Evolutionary conservation across 345 rosid species (phyloP).

Genomic region (Rubroshorea leprosula): DNA sequence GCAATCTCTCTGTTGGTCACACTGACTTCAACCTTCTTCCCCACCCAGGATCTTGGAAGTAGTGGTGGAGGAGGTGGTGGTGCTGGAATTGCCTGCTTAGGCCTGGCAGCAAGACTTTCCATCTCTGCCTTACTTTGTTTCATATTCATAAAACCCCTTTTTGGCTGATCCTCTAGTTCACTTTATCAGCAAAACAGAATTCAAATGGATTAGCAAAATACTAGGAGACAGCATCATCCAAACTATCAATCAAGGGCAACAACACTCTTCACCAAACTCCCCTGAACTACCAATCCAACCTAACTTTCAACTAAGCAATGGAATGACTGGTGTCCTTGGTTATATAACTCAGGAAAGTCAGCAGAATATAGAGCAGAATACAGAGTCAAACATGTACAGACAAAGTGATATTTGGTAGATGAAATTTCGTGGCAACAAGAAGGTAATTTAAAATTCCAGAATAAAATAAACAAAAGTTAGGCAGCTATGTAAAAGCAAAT

Average conservation of each 20-base stretch:
- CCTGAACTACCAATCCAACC: background rate
- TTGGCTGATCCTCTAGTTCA: constrained; percentile 3
- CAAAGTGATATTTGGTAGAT: background rate
- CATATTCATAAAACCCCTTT: constrained; percentile 20
- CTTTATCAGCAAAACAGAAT: background rate
- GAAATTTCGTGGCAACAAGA: background rate
- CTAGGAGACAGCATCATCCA: background rate
- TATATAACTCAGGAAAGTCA: too few relatives aligned
- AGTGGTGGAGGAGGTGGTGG: constrained; percentile 51
- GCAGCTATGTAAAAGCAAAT: too few relatives aligned
- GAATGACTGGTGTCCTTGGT: background rate
- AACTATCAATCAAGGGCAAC: background rate
- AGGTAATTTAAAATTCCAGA: background rate
- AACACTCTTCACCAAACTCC: background rate
- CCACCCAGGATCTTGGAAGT: constrained; percentile 34
- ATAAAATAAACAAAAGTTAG: too few relatives aligned
- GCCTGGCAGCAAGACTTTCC: constrained; percentile 18
- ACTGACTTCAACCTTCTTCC: constrained; percentile 39
- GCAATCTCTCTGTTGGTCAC: constrained; percentile 77
- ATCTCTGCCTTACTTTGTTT: constrained; percentile 33
- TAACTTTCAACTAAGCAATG: background rate
- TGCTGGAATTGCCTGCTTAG: constrained; percentile 25
- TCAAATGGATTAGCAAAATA: background rate
- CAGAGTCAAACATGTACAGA: background rate
- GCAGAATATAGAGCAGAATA: background rate